These are phyloP conservation scores for Hypoxylon sp. DNA, from an alignment of 2,329 filamentous ascomycete species.

Conservation along the genomic window DNA sequence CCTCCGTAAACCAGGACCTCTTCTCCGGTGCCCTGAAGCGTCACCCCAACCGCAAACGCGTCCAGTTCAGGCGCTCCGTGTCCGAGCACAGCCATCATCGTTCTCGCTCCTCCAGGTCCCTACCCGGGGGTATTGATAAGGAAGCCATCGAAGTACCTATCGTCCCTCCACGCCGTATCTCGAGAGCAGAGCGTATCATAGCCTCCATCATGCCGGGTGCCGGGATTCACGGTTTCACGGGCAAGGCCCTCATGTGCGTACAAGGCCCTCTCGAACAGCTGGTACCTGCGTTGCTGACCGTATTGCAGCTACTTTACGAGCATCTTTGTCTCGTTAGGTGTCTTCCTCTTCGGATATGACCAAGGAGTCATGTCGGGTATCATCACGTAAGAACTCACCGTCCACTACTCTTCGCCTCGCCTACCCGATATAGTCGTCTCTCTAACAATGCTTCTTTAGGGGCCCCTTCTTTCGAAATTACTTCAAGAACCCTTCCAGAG, in stretches of 20 bases:
- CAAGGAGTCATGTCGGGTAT: constrained; percentile 87
- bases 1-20: constrained; percentile 67
- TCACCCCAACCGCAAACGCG: constrained; percentile 64
- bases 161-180: constrained; percentile 68
- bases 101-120: constrained; percentile 44
- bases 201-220: constrained; percentile 87
- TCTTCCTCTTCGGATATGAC: constrained; percentile 90
- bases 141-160: constrained; percentile 85
- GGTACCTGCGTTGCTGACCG: constrained; percentile 22
- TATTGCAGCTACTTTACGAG: constrained; percentile 85
- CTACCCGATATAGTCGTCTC: background rate
- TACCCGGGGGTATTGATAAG: constrained; percentile 62
- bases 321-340: constrained; percentile 85
- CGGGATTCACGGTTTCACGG: constrained; percentile 87
- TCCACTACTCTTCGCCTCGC: background rate
- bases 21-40: constrained; percentile 60
- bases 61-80: constrained; percentile 69
- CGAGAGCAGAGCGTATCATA: constrained; percentile 73
- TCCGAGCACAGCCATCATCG: constrained; percentile 48
- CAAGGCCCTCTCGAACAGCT: background rate
- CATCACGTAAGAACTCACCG: constrained; percentile 61
- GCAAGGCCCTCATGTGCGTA: constrained; percentile 87
- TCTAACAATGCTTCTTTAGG: constrained; percentile 56
- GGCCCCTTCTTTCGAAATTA: constrained; percentile 89
- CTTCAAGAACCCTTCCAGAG: constrained; percentile 86